Base-by-base conservation (phyloP, 2,329 filamentous ascomycete species). In the Colletotrichum horii region DNA sequence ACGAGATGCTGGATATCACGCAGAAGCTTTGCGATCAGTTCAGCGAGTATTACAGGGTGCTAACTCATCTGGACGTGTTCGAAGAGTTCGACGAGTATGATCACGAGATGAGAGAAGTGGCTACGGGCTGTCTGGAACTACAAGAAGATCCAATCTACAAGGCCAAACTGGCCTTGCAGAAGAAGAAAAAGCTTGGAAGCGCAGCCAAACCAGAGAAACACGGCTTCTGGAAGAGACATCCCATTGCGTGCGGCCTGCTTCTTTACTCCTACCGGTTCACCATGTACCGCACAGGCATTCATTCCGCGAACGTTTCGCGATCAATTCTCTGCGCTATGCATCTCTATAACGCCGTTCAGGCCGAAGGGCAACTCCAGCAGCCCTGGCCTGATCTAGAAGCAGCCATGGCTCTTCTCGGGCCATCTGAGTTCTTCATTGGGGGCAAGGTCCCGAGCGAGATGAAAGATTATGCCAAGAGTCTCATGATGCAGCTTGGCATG, bases 361-460 rank as follows among this genome's bases (percentile, higher is more conserved):
- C 80, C 15, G 82, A 85, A 67, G 79, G 79, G 3, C 67, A 84
- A 2, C 28, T 85, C 1, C 8, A 56, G 0, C 5, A 67, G 2
- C 8, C 16, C 4, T 88, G 87, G 87, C 64, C 68, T 2, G 87
- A 89, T 76, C 85, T 89, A 83, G 83, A 87, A 1, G 11, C 85
- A 7, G 52, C 82, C 1, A 69, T 80, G 1, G 26, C 30, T 2
- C n/a, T 83, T 1, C 80, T 87, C 12, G 81, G 80, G 4, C 28
- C 76, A 0, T 76, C 81, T 1, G 81, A 75, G 28, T 82, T 89
- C 72, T 88, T 84, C 66, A 80, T 84, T 2, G 85, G 85, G 4
- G 80, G 83, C 3, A 48, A 48, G 22, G 78, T 38, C 34, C 61
- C 61, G 5, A 1, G 8, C 8, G 34, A n/a, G 22, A 38, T 38